A percentile compares a stretch with the other conserved stretches of the same genome.
Conservation (phyloP, 78 protist species). For the Polysphondylium violaceum region DNA sequence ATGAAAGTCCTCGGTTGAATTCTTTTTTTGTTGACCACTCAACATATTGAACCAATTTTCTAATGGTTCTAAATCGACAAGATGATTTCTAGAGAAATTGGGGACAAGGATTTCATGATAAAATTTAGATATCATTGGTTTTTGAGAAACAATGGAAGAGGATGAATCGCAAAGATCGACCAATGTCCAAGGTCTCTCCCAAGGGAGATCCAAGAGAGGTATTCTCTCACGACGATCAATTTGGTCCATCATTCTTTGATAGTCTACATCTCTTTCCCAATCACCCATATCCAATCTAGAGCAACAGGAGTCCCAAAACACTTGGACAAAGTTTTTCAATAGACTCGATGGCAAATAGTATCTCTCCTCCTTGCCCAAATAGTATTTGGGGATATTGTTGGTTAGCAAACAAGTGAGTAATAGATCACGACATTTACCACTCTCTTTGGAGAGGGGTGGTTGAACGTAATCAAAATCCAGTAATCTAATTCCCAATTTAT, state of each 20-base stretch:
- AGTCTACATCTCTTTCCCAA: slow-evolving; percentile 60
- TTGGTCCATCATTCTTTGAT: slow-evolving; percentile 68
- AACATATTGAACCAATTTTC: slow-evolving; percentile 52
- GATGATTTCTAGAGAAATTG: slow-evolving; percentile 6
- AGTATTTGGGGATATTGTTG: slow-evolving; percentile 28
- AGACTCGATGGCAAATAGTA: slow-evolving; percentile 53
- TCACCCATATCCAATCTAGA: not conserved
- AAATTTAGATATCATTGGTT: slow-evolving; percentile 20
- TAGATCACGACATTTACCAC: slow-evolving; percentile 59
- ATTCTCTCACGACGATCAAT: slow-evolving; percentile 20
- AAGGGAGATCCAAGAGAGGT: slow-evolving; percentile 58
- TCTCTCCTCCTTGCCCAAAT: not conserved
- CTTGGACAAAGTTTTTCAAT: slow-evolving; percentile 16
- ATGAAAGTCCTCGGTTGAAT: slow-evolving; percentile 19
- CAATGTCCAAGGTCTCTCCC: slow-evolving; percentile 71
- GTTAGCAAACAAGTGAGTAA: slow-evolving; percentile 52
- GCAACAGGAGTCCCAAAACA: slow-evolving; percentile 61
- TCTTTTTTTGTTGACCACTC: not conserved
- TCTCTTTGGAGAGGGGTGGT: slow-evolving; percentile 61
- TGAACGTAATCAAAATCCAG: slow-evolving; percentile 75
- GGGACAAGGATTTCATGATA: slow-evolving; percentile 45
- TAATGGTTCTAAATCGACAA: slow-evolving; percentile 50
- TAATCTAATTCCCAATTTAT: slow-evolving; percentile 57
- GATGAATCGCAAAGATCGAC: slow-evolving; percentile 18
- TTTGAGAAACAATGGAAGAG: too few relatives aligned